phyloP scores from a whole-genome alignment of 2,329 filamentous ascomycete genomes.

The Penicillium oxalicum region DNA sequence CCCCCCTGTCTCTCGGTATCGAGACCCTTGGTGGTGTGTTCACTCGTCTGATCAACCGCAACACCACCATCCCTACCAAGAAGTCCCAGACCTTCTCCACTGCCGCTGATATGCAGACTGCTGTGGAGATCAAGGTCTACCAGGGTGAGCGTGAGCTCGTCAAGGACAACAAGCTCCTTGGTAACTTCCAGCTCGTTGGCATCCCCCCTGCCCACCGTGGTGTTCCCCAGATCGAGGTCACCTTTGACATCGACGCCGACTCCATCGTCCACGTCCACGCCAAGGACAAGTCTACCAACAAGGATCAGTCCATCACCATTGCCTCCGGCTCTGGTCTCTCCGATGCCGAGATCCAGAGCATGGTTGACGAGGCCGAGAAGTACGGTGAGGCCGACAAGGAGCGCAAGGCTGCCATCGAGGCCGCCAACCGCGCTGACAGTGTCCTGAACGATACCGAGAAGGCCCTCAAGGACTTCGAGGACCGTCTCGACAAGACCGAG shows the following conservation, averaged over 20 bases:
- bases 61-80: constrained; percentile 98
- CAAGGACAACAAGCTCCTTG: constrained; percentile 95
- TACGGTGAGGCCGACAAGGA: constrained; percentile 94
- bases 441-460: constrained; percentile 98
- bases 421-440: constrained; percentile 94
- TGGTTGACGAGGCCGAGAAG: constrained; percentile 97
- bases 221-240: constrained; percentile 94
- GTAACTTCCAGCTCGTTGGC: constrained; percentile 98
- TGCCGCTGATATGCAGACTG: constrained; percentile 95
- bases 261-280: constrained; percentile 96
- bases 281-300: constrained; percentile 98
- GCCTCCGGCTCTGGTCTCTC: constrained; percentile 95
- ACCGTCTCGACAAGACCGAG: constrained; percentile 95
- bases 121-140: constrained; percentile 99
- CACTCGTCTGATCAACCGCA: constrained; percentile 96
- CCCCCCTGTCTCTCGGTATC: constrained; percentile 92
- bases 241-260: constrained; percentile 97
- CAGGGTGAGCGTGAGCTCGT: constrained; percentile 99
- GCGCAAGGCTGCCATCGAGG: constrained; percentile 90
- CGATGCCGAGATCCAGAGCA: constrained; percentile 88
- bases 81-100: constrained; percentile 98
- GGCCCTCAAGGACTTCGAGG: constrained; percentile 92
- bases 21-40: constrained; percentile 98
- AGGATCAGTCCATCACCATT: constrained; percentile 99
- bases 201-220: constrained; percentile 94